Evolutionary conservation across 106 monocot genomes (phyloP).

Genomic region (Dioscorea dumetorum): DNA sequence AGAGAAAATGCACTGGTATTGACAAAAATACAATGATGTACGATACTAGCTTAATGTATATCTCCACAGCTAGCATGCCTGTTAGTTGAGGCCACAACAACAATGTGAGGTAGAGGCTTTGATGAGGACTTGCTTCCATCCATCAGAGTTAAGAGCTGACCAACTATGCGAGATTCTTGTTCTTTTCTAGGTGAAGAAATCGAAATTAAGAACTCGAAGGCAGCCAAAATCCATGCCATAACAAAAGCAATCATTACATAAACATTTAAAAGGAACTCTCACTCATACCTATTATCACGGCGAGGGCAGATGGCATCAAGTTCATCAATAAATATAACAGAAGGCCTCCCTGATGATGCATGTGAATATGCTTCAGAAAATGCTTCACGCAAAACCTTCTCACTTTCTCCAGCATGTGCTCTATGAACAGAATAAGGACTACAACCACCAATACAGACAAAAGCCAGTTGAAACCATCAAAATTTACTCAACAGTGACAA

Average conservation of each 20-base stretch:
- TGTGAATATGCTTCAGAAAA: conserved; percentile 73
- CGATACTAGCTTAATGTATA: neutral
- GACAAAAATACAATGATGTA: neutral
- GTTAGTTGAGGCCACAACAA: conserved; percentile 74
- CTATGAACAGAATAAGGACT: conserved; percentile 71
- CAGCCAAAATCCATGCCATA: neutral
- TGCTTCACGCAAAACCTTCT: conserved; percentile 60
- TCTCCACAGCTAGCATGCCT: conserved; percentile 23
- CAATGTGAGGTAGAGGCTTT: conserved; percentile 39
- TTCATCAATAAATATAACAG: conserved; percentile 93
- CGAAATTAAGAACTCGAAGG: neutral
- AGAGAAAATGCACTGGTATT: neutral
- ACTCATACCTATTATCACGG: conserved; percentile 39
- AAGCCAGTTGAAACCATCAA: conserved; percentile 1
- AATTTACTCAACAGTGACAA: neutral
- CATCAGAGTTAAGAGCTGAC: conserved; percentile 83
- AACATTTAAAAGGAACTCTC: neutral
- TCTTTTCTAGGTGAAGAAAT: conserved; percentile 46
- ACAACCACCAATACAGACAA: neutral
- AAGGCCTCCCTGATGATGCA: conserved; percentile 69
- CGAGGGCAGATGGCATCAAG: conserved; percentile 87
- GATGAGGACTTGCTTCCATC: conserved; percentile 67
- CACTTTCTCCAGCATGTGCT: conserved; percentile 89
- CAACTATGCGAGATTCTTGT: conserved; percentile 78
- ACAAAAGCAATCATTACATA: neutral